Evolutionary conservation across 2,329 filamentous ascomycete species (phyloP), one percentile per base, ranked within the genome.

Genomic region (Alternaria dauci): DNA sequence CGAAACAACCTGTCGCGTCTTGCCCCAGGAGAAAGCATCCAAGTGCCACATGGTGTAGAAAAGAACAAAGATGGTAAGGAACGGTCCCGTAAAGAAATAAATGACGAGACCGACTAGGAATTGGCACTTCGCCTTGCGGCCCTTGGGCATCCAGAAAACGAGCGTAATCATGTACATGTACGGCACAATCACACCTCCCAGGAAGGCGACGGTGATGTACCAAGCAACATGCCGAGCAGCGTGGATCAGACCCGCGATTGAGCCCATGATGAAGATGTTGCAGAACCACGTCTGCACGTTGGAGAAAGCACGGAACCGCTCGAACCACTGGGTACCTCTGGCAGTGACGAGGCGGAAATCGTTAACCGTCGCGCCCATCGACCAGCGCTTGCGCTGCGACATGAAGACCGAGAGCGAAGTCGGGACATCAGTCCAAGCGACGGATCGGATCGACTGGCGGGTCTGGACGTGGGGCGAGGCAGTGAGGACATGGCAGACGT

Each of bases 341-440:
- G 81, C 76, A 54, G 81, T 79, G n/a, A 83, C 77, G 74, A 84
- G 80, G 68, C 83, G 79, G 26, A 84, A 79, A 66, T 85, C 82
- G 63, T 84, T 84, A 5, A 79, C 80, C 28, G 81, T 83, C 36
- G 81, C 82, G 0, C 81, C 82, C 9, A 85, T 68, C 1, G 82
- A 81, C 82, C 83, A 84, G 0, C 82, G 78, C 69, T 83, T 82
- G 6, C 82, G 78, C 70, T 84, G 82, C 5, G 81, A 83, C 26
- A 84, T 68, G 50, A 84, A 85, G 0, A 85, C 82, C 26, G 76
- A 79, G n/a, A 47, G 46, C 16, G 59, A 59, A 3, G 52, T 55
- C 18, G 62, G 34, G 3, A 38, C 61, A 26, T 82, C 80, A 1
- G 82, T 84, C 62, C 34, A 38, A 18, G 34, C 34, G 53, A 81